Evolutionary conservation across 805 yeast genomes (phyloP).

Genomic region (Cyberlindnera maclurae): DNA sequence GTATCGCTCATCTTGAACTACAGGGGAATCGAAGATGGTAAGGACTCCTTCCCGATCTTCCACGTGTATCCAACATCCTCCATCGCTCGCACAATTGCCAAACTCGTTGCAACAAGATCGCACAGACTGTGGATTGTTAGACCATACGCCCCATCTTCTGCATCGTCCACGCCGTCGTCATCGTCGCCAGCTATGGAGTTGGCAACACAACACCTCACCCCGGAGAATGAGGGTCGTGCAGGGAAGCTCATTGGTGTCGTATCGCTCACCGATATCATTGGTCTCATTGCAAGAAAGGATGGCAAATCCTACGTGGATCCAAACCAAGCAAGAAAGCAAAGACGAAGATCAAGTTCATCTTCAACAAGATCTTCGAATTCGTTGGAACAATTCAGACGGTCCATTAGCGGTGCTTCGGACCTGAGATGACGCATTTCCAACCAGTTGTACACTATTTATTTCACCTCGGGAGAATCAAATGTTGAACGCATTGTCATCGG

Average conservation of each 20-base stretch:
- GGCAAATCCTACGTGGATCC: conserved; percentile 74
- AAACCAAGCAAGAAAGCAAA: conserved; percentile 76
- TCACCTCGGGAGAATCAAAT: too few relatives aligned
- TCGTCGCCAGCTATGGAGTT: conserved; percentile 9
- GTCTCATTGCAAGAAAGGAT: conserved; percentile 66
- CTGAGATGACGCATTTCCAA: conserved; percentile 12
- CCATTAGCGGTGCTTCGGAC: conserved; percentile 31
- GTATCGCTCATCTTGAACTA: conserved; percentile 78
- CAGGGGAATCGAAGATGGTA: conserved; percentile 89
- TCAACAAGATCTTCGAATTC: conserved; percentile 23
- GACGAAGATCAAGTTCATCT: conserved; percentile 50
- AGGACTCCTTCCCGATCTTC: conserved; percentile 94
- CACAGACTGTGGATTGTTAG: conserved; percentile 86
- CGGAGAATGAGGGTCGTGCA: conserved; percentile 45
- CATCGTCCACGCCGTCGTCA: conserved; percentile 12
- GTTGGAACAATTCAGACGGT: conserved; percentile 37
- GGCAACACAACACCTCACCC: conserved; percentile 19
- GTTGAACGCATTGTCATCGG: too few relatives aligned
- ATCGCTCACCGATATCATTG: conserved; percentile 83
- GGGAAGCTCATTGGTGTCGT: conserved; percentile 89
- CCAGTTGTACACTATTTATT: neutral
- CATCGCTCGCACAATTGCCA: conserved; percentile 85
- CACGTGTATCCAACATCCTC: conserved; percentile 79
- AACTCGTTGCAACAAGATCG: conserved; percentile 88
- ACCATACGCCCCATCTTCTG: conserved; percentile 31